Evolutionary conservation across 208 protist genomes (phyloP), one percentile per base, ranked within the genome.

Genomic region (Trypanosoma platydactyli): DNA sequence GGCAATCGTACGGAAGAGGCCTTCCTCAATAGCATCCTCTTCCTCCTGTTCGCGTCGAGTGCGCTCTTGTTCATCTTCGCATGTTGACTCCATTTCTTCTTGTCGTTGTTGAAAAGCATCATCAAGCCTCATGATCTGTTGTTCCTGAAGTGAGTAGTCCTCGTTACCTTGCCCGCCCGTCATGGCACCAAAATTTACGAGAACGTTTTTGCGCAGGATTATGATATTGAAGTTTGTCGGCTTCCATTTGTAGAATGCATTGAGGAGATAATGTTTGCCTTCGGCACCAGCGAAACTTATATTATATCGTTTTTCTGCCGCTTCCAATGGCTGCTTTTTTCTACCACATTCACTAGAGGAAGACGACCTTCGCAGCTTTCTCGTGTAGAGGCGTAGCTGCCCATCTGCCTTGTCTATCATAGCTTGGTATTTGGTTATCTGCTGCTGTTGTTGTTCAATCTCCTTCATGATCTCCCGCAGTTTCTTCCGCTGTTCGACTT

Each of bases 371-470:
- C 67, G 51, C 40, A n/a, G 58, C 59, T 73, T 64, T 63, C 74
- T 65, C 67, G 81, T 66, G 64, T 80, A 91, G 38, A 75, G 50
- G 27, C 71, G 76, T 45, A 94, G 73, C 70, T 92, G 77, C 45
- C 88, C 74, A 58, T 92, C 82, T 27, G 91, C 73, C 57, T 89
- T 79, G 54, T 94, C 89, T 71, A 91, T 83, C 50, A 88, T 64
- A 49, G 64, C 71, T 77, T 92, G 85, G 74, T 89, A 89, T 68
- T 89, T 76, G 5, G 70, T 72, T 61, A 94, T 88, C 69, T 64
- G 77, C 38, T 76, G 59, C 70, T 90, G 77, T 60, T 94, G 86
- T 64, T 88, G 64, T 56, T 77, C 76, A 75, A 94, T 85, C 64
- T 92, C 64, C 68, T 82, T 83, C 57, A 94, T 64, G 7, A 94